Evolutionary conservation across 2,329 filamentous ascomycete species (phyloP), one percentile per base, ranked within the genome.

Genomic region (Bipolaris gigantea): DNA sequence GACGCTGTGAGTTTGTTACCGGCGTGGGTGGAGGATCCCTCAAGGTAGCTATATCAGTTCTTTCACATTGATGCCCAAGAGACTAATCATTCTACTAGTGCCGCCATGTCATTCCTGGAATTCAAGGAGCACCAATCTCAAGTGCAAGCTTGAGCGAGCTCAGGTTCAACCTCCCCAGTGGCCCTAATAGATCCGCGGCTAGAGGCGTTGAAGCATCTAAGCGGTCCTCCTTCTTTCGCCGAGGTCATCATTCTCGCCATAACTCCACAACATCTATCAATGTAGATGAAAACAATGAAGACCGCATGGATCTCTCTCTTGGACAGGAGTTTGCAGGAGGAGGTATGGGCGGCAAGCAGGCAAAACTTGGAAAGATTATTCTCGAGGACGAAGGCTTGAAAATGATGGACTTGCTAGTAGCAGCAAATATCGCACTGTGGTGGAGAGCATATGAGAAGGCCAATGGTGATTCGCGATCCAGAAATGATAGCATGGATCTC

Each of bases 341-440:
- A 19, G 93, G 93, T 0, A 88, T 89, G 68, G 83, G 88, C 40
- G 93, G 93, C 0, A 92, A 90, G 72, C 85, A 90, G 66, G 92
- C 91, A 3, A 99, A 99, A 77, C 78, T 99, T 64, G 94, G 93
- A 0, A 99, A 97, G 75, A 78, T 99, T 47, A 91, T 97, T 47
- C 83, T 99, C 34, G 85, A 92, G 64, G 86, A 93, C 51, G 92
- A 96, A 66, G 94, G 94, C 0, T 77, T 96, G 61, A 96, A 96
- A 79, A 97, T 99, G 93, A 75, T 97, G 66, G 94, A 99, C 79
- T 74, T 99, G 54, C 80, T 96, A 0, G 90, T 99, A 18, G 90
- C 93, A 4, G 89, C 92, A 10, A 97, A 96, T 70, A 84, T 99
- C 76, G 91, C 89, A 1, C 79, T 97, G 15, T 99, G 92, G 90